Percentiles rank a stretch among this genome's conserved stretches.
Evolutionary conservation across 257 asterid species (phyloP).

Genomic region (Euphrasia confusa): DNA sequence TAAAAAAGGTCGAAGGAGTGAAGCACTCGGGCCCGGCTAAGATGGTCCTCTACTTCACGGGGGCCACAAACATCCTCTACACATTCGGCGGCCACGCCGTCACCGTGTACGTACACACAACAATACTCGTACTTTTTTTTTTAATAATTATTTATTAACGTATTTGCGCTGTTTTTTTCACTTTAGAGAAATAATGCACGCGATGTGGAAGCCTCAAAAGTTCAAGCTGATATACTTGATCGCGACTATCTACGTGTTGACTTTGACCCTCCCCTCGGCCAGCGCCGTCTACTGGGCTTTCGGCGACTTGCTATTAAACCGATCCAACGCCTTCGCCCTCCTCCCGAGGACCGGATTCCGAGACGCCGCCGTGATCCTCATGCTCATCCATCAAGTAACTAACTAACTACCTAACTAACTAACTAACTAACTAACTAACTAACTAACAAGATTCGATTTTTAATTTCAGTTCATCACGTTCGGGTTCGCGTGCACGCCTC

Average conservation of each 20-base stretch:
- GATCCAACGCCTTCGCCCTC: slow-evolving; percentile 71
- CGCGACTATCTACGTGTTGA: slow-evolving; percentile 70
- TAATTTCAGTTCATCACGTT: slow-evolving; percentile 61
- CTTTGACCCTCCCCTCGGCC: slow-evolving; percentile 79
- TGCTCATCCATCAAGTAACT: slow-evolving; percentile 81
- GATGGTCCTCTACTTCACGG: slow-evolving; percentile 82
- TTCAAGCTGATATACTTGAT: slow-evolving; percentile 68
- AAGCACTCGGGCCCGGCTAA: slow-evolving; percentile 76
- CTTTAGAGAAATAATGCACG: slow-evolving; percentile 77
- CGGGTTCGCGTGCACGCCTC: slow-evolving; percentile 84
- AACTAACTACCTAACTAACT: neutral
- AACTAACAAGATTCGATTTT: too few species aligned
- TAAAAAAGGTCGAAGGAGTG: slow-evolving; percentile 61
- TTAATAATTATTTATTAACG: too few species aligned
- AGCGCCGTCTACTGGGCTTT: slow-evolving; percentile 93
- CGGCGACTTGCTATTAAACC: slow-evolving; percentile 62
- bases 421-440: neutral
- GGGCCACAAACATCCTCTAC: slow-evolving; percentile 86
- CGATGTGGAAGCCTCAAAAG: slow-evolving; percentile 92
- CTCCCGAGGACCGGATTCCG: slow-evolving; percentile 69
- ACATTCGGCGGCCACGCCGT: slow-evolving; percentile 95
- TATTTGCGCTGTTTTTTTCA: neutral
- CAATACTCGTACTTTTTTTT: too few species aligned
- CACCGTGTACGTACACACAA: slow-evolving; percentile 59
- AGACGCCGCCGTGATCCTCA: slow-evolving; percentile 80